Evolutionary conservation across 2,329 filamentous ascomycete genomes (phyloP), one percentile per base, ranked within the genome.

Genomic region (Cercospora sp.): DNA sequence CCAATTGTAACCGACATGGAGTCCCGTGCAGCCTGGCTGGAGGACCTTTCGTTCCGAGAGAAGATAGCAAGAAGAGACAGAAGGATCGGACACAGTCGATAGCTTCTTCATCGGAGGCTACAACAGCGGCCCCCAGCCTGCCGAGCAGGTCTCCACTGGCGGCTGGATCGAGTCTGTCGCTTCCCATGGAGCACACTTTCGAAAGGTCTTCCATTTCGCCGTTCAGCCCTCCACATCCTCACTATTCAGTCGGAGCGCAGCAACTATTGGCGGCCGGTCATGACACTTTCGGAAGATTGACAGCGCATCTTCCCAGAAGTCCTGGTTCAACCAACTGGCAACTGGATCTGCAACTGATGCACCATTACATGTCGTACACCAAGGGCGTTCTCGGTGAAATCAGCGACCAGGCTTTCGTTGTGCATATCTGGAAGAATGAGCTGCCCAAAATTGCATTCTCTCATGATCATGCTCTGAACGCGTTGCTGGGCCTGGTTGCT

Each of bases 21-120:
- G 75, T 77, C 1, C 64, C 72, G 12, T 78, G 76, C 68, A 75
- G 73, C 10, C 69, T 76, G 28, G 75, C 75, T n/a, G 75, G 75
- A 7, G 75, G 75, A 5, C 75, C 75, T 20, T 69, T 71, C 20
- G 74, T 77, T 1, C 69, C 71, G 3, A 53, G 75, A 64, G 75
- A 77, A 28, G 75, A 76, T 67, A 69, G 71, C 13, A 76, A 73
- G 60, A 42, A 40, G 36, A 75, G 73, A 20, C 18, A 45, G 36
- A 55, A 63, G 60, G 42, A 23, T 18, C 23, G 60, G 30, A 23
- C 26, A 26, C 60, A 36, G 18, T 63, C 60, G 45, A 51, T 30
- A 20, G 40, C 60, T 18, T 62, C 60, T 26, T 62, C 60, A n/a
- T 42, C 36, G 2, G 60, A 61, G 64, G 40, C 55, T 18, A 58